Evolutionary conservation across 2,329 filamentous ascomycete genomes (phyloP).

Genomic region (Sporothrix luriei): DNA sequence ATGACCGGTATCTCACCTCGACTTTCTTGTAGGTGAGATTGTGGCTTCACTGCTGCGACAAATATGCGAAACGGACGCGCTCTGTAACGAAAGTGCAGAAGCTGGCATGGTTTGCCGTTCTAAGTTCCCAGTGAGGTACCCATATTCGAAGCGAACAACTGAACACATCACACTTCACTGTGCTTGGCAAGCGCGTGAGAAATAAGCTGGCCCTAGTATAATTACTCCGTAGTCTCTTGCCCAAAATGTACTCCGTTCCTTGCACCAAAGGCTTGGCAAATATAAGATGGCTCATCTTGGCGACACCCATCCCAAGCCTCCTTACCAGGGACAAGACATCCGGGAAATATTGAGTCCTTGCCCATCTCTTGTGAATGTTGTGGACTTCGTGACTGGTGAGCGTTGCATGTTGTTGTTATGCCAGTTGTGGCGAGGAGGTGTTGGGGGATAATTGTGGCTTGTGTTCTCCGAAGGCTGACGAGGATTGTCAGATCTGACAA

Average conservation of each 20-base stretch:
- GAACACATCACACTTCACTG: not conserved
- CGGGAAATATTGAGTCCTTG: not conserved
- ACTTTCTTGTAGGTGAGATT: constrained; percentile 9
- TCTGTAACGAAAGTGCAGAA: not conserved
- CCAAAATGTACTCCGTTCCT: not conserved
- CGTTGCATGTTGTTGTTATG: no score
- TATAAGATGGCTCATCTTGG: no score
- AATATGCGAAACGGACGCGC: not conserved
- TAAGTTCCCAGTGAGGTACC: no score
- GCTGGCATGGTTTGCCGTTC: not conserved
- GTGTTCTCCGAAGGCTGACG: constrained; percentile 16
- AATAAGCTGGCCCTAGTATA: not conserved
- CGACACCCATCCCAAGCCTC: no score
- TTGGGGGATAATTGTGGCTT: not conserved
- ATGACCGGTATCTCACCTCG: not conserved
- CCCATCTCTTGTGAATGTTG: not conserved
- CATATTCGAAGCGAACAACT: not conserved
- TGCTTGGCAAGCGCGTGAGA: constrained; percentile 8
- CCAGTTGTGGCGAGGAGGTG: not conserved
- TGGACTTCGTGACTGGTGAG: not conserved
- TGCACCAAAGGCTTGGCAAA: no score
- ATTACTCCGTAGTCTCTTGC: not conserved
- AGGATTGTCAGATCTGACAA: not conserved
- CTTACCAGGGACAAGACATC: no score
- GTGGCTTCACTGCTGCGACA: not conserved